A percentile compares a stretch with the other conserved stretches of the same genome.
phyloP scores from a whole-genome alignment of 495 filamentous ascomycete species.

The Xylaria flabelliformis region DNA sequence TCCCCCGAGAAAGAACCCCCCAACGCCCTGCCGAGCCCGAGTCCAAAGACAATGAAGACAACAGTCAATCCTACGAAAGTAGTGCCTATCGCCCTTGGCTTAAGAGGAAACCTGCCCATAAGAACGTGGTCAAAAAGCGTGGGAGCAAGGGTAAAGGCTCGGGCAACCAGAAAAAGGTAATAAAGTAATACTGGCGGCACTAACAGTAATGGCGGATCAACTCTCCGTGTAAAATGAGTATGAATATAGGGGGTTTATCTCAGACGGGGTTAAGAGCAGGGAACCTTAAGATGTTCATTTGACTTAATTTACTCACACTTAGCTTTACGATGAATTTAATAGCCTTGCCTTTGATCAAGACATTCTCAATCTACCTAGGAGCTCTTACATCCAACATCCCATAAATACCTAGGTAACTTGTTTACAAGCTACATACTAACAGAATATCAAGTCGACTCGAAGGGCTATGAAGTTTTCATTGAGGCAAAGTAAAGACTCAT shows the following conservation, averaged over 20 bases:
- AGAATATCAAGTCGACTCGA: not conserved
- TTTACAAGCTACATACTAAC: not conserved
- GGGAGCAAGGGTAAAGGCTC: not conserved
- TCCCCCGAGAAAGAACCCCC: not conserved
- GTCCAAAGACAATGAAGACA: not conserved
- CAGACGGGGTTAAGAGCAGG: not conserved
- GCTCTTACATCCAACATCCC: not conserved
- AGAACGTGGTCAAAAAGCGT: too few relatives aligned
- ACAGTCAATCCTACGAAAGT: not conserved
- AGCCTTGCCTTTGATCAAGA: not conserved
- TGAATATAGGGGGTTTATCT: not conserved
- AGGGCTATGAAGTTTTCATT: not conserved
- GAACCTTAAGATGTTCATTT: not conserved
- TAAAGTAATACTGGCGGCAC: not conserved
- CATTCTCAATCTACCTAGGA: too few relatives aligned
- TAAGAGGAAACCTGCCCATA: not conserved
- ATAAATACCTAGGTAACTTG: not conserved
- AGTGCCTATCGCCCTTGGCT: not conserved
- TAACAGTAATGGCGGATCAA: not conserved
- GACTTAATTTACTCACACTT: not conserved
- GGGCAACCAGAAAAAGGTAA: not conserved
- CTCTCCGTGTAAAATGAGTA: not conserved
- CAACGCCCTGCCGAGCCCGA: not conserved
- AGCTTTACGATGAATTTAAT: not conserved
- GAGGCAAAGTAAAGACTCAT: too few relatives aligned